Base-by-base conservation (phyloP, 1,284 basidiomycete species). In the Dichomitus squalens region DNA sequence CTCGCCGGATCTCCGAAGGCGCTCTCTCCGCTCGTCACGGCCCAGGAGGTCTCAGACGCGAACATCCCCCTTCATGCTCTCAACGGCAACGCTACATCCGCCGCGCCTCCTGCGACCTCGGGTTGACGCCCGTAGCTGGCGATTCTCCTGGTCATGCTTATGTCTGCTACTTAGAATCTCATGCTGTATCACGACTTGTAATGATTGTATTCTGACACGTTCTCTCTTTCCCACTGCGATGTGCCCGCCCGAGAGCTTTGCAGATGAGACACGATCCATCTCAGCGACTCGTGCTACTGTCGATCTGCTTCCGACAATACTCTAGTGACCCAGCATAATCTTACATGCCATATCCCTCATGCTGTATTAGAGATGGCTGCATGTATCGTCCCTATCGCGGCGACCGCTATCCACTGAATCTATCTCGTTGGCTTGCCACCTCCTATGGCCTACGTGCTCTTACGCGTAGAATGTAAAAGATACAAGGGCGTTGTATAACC, bases 1-100 rank as follows among this genome's bases (percentile, higher is more conserved):
- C 58, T 70, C 18, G 61, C 59, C 7, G 64, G 60, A 34, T 71
- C 71, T 1, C 70, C 71, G 7, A 58, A 67, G 57, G 53, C 54
- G 6, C 60, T 68, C 7, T 69, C 68, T 0, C 67, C 69, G 9
- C 53, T 59, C n/a, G 54, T 63, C 14, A 55, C 66, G 20, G 56
- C 59, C 7, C 52, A 64, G n/a, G 69, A 69, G 8, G 68, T 67
- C 1, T 55, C 53, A 3, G 63, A 63, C 21, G 44, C 44, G 11
- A 56, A 47, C 35, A 44, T 51, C 3, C 53, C 55, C 5, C 27
- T 52, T 20, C 29, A 31, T 6, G 29, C 29, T 18, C 47, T 61
- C 21, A 60, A 54, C 38, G 52, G 55, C 34, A 35, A 43, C 36
- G 54, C 46, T 2, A 4, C 41, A 3, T 44, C 41, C 6, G n/a